Evolutionary conservation across 495 filamentous ascomycete genomes (phyloP).

Genomic region (Endocarpon pusillum): DNA sequence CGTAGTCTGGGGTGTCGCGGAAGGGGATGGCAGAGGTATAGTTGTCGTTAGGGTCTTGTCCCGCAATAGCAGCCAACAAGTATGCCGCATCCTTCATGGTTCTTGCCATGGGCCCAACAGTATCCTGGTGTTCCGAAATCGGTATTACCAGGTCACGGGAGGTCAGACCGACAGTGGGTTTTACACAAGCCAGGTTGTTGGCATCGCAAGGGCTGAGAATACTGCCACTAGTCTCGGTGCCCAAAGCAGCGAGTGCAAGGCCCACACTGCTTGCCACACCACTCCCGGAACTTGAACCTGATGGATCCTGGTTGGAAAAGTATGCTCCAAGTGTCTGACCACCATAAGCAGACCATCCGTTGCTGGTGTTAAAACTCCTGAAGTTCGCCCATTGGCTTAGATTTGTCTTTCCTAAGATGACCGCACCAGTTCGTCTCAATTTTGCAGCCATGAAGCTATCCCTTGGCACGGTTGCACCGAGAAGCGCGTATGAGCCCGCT

Average conservation of each 20-base stretch:
- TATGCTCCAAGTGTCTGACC: conserved; percentile 34
- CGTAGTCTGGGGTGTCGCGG: conserved; percentile 29
- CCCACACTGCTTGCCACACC: conserved; percentile 32
- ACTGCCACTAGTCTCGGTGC: conserved; percentile 29
- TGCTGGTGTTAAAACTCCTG: conserved; percentile 27
- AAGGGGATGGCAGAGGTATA: conserved; percentile 36
- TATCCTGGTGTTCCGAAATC: conserved; percentile 44
- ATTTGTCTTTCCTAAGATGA: conserved; percentile 39
- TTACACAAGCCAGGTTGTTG: conserved; percentile 38
- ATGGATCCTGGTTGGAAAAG: conserved; percentile 33
- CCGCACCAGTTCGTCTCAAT: conserved; percentile 29
- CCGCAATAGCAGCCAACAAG: conserved; percentile 44
- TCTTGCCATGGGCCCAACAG: conserved; percentile 45
- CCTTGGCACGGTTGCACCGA: conserved; percentile 27
- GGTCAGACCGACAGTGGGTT: conserved; percentile 54
- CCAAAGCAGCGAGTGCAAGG: conserved; percentile 30
- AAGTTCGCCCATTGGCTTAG: conserved; percentile 39
- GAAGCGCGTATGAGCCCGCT: conserved; percentile 40
- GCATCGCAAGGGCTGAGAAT: conserved; percentile 21
- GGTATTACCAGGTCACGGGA: conserved; percentile 44
- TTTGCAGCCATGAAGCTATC: conserved; percentile 30
- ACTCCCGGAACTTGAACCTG: conserved; percentile 35
- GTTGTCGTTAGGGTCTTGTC: conserved; percentile 31
- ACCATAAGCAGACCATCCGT: conserved; percentile 38
- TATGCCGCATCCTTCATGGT: conserved; percentile 51